These are phyloP conservation scores for Nemania abortiva DNA, from an alignment of 2,329 filamentous ascomycete genomes.

Conservation along the genomic window DNA sequence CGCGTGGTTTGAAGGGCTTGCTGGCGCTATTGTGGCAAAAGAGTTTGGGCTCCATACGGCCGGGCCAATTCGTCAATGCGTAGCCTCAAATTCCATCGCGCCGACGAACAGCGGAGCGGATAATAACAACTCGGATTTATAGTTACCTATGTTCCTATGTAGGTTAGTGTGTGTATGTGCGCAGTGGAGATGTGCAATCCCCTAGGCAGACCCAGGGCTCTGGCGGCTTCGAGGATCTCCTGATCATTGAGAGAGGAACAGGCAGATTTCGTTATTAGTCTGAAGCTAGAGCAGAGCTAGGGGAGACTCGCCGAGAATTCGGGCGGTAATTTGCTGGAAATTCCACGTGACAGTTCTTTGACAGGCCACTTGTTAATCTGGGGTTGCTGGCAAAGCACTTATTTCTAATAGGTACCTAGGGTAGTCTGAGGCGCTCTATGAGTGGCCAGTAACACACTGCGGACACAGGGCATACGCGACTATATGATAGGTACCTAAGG, in stretches of 20 bases:
- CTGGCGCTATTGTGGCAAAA: slow-evolving; percentile 8
- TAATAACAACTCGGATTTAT: slow-evolving; percentile 1
- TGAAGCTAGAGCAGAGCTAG: slow-evolving; percentile 23
- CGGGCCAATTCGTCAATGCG: slow-evolving; percentile 8
- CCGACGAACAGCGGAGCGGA: slow-evolving; percentile 16
- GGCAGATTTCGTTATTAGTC: slow-evolving; percentile 13
- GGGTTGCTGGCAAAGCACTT: slow-evolving; percentile 20
- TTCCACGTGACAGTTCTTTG: slow-evolving; percentile 25
- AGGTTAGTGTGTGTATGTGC: neutral
- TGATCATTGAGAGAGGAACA: slow-evolving; percentile 10
- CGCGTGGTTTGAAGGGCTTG: slow-evolving; percentile 31
- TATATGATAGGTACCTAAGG: neutral
- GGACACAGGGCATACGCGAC: neutral
- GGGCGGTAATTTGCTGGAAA: slow-evolving; percentile 16
- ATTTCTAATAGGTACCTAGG: neutral
- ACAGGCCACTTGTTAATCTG: slow-evolving; percentile 12
- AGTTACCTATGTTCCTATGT: no score
- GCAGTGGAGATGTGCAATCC: slow-evolving; percentile 7
- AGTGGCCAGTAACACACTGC: no score
- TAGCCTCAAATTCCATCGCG: slow-evolving; percentile 14
- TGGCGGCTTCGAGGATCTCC: neutral
- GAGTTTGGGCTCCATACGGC: slow-evolving; percentile 13
- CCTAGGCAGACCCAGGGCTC: neutral
- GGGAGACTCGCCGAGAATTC: slow-evolving; percentile 19
- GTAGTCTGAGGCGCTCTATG: no score